These are phyloP conservation scores for Phytophthora pluvialis DNA, from an alignment of 352 stramenopile species.

Conservation along the genomic window DNA sequence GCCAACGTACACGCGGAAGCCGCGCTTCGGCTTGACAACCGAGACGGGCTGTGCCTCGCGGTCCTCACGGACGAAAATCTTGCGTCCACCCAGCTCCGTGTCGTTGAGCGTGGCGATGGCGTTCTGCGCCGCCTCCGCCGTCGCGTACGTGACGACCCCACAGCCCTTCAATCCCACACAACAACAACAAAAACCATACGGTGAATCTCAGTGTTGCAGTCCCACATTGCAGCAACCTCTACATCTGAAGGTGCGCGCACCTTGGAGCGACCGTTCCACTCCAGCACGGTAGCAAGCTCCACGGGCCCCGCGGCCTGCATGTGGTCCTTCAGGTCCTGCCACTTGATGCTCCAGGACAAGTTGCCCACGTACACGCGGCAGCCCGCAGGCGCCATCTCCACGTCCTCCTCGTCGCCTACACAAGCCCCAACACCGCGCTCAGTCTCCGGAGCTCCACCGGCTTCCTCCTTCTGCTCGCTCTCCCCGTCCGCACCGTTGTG, in stretches of 20 bases:
- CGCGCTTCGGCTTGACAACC: constrained; percentile 36
- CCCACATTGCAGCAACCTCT: background rate
- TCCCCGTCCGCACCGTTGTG: constrained; percentile 28
- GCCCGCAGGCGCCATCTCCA: constrained; percentile 29
- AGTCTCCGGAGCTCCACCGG: background rate
- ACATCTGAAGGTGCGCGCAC: too few species aligned
- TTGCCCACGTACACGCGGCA: constrained; percentile 88
- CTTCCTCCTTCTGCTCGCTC: background rate
- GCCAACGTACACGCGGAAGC: constrained; percentile 86
- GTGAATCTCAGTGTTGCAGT: constrained; percentile 7
- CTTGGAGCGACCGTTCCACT: constrained; percentile 80
- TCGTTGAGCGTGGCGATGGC: constrained; percentile 92
- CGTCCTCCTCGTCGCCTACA: constrained; percentile 30
- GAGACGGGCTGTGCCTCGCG: constrained; percentile 63
- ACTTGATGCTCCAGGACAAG: constrained; percentile 86
- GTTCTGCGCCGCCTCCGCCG: constrained; percentile 74
- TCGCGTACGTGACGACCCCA: constrained; percentile 94
- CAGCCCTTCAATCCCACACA: constrained; percentile 86
- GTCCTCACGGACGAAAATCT: constrained; percentile 96
- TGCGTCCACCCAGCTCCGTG: constrained; percentile 90
- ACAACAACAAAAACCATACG: too few species aligned
- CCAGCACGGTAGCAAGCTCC: constrained; percentile 65
- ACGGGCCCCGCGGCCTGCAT: constrained; percentile 79
- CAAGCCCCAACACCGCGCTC: constrained; percentile 8
- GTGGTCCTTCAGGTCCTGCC: constrained; percentile 83